Evolutionary conservation across 495 filamentous ascomycete genomes (phyloP).

Genomic region (Sabuloglossum arenarium): DNA sequence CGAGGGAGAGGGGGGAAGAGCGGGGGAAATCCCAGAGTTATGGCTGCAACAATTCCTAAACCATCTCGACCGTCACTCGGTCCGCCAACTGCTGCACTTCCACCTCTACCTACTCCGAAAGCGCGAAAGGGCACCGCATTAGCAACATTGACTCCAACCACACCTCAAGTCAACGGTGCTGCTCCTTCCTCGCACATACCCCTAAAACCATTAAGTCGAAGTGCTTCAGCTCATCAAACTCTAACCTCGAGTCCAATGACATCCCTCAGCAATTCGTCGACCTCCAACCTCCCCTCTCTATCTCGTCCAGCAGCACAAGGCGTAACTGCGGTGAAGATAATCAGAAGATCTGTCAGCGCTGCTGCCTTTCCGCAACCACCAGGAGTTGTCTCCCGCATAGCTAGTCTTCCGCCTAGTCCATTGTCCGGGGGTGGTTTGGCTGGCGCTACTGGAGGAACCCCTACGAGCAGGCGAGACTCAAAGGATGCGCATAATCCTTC

Average conservation of each 20-base stretch:
- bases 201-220: background rate
- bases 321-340: constrained; percentile 28
- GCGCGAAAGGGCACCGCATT: constrained; percentile 38
- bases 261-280: constrained; percentile 7
- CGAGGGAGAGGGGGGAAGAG: background rate
- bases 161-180: constrained; percentile 14
- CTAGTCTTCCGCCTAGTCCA: constrained; percentile 37
- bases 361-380: constrained; percentile 86
- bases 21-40: constrained; percentile 9
- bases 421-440: constrained; percentile 22
- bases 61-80: constrained; percentile 37
- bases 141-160: constrained; percentile 23
- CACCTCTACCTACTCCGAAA: constrained; percentile 50
- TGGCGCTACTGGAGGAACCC: constrained; percentile 7
- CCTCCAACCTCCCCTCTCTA: constrained; percentile 12
- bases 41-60: constrained; percentile 45
- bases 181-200: background rate
- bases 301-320: background rate
- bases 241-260: background rate
- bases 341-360: constrained; percentile 75
- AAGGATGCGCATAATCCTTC: constrained; percentile 10
- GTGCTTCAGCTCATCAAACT: background rate
- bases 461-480: constrained; percentile 12
- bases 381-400: constrained; percentile 29
- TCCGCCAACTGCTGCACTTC: constrained; percentile 42